Conservation (phyloP, 2,329 filamentous ascomycete genomes). For the Trichophaea hybrida region DNA sequence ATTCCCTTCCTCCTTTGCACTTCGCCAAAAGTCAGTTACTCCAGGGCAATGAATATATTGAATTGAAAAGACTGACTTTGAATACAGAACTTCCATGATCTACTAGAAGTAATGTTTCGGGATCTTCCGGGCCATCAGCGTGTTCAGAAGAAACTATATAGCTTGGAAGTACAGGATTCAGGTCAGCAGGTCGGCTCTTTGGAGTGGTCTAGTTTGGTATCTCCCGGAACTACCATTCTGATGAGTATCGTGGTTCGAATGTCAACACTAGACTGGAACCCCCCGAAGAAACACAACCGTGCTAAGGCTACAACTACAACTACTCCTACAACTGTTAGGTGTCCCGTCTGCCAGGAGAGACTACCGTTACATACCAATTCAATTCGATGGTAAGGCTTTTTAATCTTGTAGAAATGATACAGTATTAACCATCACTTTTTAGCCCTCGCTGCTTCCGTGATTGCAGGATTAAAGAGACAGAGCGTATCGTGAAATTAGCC, state of each 20-base stretch:
- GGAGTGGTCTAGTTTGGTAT: background rate
- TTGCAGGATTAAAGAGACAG: background rate
- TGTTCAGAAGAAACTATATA: background rate
- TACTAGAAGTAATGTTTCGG: background rate
- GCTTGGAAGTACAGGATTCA: background rate
- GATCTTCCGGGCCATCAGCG: background rate
- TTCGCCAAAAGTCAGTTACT: no score
- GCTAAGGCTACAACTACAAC: no score
- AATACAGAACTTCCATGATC: background rate
- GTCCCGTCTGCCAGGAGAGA: background rate
- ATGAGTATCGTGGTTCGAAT: background rate
- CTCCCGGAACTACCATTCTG: background rate
- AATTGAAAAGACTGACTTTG: background rate
- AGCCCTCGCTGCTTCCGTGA: background rate
- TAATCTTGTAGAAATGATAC: background rate
- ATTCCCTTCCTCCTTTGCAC: background rate
- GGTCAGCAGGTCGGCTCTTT: background rate
- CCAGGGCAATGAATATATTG: no score
- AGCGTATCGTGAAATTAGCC: background rate
- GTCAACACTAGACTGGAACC: background rate
- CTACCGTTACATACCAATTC: background rate
- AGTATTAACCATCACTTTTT: background rate
- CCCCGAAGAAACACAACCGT: background rate
- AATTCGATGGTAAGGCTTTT: background rate
- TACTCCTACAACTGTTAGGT: background rate